A percentile compares a stretch with the other conserved stretches of the same genome.
phyloP scores from a whole-genome alignment of 2,329 filamentous ascomycete species.

The Scorias spongiosa region DNA sequence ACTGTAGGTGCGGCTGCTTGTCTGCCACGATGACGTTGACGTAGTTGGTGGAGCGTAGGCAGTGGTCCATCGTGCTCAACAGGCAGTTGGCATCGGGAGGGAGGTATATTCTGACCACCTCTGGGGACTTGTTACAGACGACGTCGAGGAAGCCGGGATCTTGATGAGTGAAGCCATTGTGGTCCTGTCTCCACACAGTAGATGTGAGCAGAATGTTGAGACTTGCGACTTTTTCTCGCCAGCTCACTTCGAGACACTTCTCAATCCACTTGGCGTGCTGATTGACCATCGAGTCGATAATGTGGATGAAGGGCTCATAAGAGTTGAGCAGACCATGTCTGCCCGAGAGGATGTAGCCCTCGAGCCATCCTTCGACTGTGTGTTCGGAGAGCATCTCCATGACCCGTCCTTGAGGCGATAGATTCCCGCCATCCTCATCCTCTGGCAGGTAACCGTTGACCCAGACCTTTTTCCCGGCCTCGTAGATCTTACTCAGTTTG shows the following conservation, averaged over 20 bases:
- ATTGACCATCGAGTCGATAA: slow-evolving; percentile 76
- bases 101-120: slow-evolving; percentile 67
- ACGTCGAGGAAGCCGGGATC: slow-evolving; percentile 70
- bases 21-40: slow-evolving; percentile 70
- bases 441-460: slow-evolving; percentile 65
- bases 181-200: slow-evolving; percentile 61
- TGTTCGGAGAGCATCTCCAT: slow-evolving; percentile 81
- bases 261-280: slow-evolving; percentile 79
- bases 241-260: slow-evolving; percentile 65
- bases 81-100: slow-evolving; percentile 68
- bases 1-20: slow-evolving; percentile 67
- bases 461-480: slow-evolving; percentile 66
- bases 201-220: slow-evolving; percentile 68
- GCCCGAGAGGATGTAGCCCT: slow-evolving; percentile 62
- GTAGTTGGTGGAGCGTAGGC: slow-evolving; percentile 57
- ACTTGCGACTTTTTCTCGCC: slow-evolving; percentile 57
- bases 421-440: slow-evolving; percentile 58
- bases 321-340: slow-evolving; percentile 64
- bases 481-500: slow-evolving; percentile 57
- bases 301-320: slow-evolving; percentile 70
- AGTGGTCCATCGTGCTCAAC: slow-evolving; percentile 62
- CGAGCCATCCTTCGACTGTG: slow-evolving; percentile 65
- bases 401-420: slow-evolving; percentile 52
- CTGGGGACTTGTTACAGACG: slow-evolving; percentile 63
- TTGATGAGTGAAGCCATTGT: slow-evolving; percentile 73